Evolutionary conservation across 2,329 filamentous ascomycete genomes (phyloP).

Genomic region (Cladosporium sp.): DNA sequence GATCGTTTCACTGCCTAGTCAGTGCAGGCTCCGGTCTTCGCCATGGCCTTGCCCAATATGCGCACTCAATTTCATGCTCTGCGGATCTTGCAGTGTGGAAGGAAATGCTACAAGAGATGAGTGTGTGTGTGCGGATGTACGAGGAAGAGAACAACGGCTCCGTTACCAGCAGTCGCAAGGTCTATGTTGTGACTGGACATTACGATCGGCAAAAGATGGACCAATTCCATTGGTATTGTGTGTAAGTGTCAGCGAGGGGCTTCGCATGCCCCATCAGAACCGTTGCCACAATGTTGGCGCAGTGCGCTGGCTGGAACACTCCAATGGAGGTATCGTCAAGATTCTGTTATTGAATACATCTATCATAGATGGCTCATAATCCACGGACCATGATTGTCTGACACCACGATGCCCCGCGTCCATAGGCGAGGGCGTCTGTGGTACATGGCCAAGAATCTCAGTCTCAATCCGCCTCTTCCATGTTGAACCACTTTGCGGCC

Average conservation of each 20-base stretch:
- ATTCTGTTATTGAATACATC: not conserved
- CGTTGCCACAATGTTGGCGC: no score
- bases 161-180: not conserved
- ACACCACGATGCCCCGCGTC: not conserved
- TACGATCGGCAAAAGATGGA: not conserved
- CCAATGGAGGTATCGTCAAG: not conserved
- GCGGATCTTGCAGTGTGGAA: not conserved
- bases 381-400: not conserved
- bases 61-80: not conserved
- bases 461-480: constrained; percentile 4
- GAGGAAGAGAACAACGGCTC: not conserved
- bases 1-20: not conserved
- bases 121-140: not conserved
- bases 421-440: not conserved
- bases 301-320: not conserved
- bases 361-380: not conserved
- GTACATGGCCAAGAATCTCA: not conserved
- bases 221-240: not conserved
- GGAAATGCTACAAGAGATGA: not conserved
- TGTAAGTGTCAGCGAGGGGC: not conserved
- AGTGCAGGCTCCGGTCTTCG: not conserved
- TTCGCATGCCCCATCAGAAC: not conserved
- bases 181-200: not conserved
- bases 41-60: not conserved
- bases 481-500: constrained; percentile 14